Base-by-base conservation (phyloP, 495 filamentous ascomycete genomes). In the Sordaria brevicollis region DNA sequence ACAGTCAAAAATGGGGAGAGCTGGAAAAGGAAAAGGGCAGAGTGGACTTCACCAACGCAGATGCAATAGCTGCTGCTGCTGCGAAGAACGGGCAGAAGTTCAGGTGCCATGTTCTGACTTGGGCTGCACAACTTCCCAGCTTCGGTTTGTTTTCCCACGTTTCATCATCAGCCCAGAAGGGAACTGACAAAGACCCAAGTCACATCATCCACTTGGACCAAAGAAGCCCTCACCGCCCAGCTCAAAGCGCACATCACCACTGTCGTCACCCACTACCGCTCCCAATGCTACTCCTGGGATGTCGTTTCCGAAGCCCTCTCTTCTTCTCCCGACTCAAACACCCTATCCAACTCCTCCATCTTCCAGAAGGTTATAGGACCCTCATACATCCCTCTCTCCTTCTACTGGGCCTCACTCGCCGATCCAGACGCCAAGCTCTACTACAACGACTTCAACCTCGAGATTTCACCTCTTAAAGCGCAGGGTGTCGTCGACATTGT, bases 371-470 rank as follows among this genome's bases (percentile, higher is more conserved):
- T 75, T 29, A 74, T 86, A 33, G 83, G 83, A 10, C 74, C 79
- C 17, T 74, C 67, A 66, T 85, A 80, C 71, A 76, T 85, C 75
- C 76, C 81, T 13, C 73, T 86, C 57, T 76, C 83, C 37, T 86
- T 86, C 78, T 17, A 38, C 36, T 35, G 25, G n/a, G 77, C 82
- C 8, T 86, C 86, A 6, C 65, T 69, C 7, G 38, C 38, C 0
- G 76, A 78, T 70, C 76, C 75, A 6, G 5, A 15, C 3, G 83
- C 69, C 31, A 77, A 77, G 65, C 71, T 77, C 17, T 91, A 89
- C 80, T 89, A 89, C 81, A 91, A 91, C 76, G 87, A 90, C 79
- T 89, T 89, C 80, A 86, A 86, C 74, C 85, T 89, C 71, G 86
- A 88, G 70, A 77, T 76, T 37, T 72, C 78, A 13, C 81, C 81